Percentiles rank a stretch among this genome's conserved stretches.
These are phyloP conservation scores for Amanita phalloides DNA, from an alignment of 768 basidiomycete species.

Conservation along the genomic window DNA sequence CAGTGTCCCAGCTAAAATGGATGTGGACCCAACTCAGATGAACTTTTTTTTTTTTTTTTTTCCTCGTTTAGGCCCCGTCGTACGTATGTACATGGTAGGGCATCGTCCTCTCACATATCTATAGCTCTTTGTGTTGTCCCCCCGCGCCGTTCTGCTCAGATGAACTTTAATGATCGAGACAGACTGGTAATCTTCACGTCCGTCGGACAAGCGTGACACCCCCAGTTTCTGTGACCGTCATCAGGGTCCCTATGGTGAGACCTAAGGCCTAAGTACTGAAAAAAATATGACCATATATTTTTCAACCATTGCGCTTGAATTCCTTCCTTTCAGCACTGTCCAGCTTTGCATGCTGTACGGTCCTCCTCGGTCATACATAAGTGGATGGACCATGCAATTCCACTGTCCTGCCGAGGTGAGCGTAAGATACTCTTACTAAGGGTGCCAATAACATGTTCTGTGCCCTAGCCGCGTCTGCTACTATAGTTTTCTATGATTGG, in stretches of 20 bases:
- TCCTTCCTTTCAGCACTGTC: background rate
- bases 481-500: conserved; percentile 14
- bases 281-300: background rate
- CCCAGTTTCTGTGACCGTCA: background rate
- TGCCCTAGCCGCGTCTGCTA: background rate
- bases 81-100: no score
- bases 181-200: no score
- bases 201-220: background rate
- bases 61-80: no score
- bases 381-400: background rate
- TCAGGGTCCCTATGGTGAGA: background rate
- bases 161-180: no score
- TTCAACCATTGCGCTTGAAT: background rate
- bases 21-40: no score
- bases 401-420: background rate
- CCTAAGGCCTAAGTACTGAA: background rate
- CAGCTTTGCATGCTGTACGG: no score
- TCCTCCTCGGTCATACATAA: background rate
- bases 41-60: no score
- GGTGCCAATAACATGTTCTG: background rate
- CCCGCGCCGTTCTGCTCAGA: no score
- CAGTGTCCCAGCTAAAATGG: no score
- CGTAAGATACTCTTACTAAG: background rate
- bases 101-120: no score
- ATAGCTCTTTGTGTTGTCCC: no score